A percentile compares a stretch with the other conserved stretches of the same genome.
These are phyloP conservation scores for Jamesozyma spencerorum DNA, from an alignment of 805 yeast species.

Conservation along the genomic window DNA sequence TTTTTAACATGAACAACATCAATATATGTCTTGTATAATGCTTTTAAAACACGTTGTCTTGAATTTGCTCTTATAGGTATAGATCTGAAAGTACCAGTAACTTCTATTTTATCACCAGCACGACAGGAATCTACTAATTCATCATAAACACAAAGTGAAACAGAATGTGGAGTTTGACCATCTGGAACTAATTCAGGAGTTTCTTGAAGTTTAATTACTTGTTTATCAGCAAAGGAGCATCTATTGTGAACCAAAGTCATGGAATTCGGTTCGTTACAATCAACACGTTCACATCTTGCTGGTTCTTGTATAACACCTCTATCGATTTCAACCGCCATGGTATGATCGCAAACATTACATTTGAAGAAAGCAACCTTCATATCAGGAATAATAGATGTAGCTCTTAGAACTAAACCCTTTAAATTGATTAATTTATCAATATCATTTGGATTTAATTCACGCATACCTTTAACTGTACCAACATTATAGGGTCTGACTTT, in stretches of 20 bases:
- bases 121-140: slow-evolving; percentile 89
- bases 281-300: slow-evolving; percentile 79
- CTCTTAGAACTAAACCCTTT: slow-evolving; percentile 81
- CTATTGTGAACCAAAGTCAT: slow-evolving; percentile 90
- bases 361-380: slow-evolving; percentile 96
- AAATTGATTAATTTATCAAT: slow-evolving; percentile 87
- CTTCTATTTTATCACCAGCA: slow-evolving; percentile 95
- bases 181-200: slow-evolving; percentile 95
- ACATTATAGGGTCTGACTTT: slow-evolving; percentile 86
- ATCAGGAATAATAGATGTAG: slow-evolving; percentile 90
- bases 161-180: slow-evolving; percentile 97
- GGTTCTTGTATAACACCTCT: slow-evolving; percentile 94
- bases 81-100: slow-evolving; percentile 90
- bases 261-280: slow-evolving; percentile 73
- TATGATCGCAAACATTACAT: slow-evolving; percentile 91
- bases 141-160: slow-evolving; percentile 88
- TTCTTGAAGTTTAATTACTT: slow-evolving; percentile 87
- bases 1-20: slow-evolving; percentile 92
- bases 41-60: slow-evolving; percentile 72
- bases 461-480: slow-evolving; percentile 66
- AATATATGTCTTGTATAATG: slow-evolving; percentile 81
- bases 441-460: slow-evolving; percentile 88
- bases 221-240: slow-evolving; percentile 89
- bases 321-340: slow-evolving; percentile 84
- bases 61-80: slow-evolving; percentile 85